Percentiles rank a stretch among this genome's conserved stretches.
phyloP scores from a whole-genome alignment of 139 green algal species.

The Ettlia oleoabundans region DNA sequence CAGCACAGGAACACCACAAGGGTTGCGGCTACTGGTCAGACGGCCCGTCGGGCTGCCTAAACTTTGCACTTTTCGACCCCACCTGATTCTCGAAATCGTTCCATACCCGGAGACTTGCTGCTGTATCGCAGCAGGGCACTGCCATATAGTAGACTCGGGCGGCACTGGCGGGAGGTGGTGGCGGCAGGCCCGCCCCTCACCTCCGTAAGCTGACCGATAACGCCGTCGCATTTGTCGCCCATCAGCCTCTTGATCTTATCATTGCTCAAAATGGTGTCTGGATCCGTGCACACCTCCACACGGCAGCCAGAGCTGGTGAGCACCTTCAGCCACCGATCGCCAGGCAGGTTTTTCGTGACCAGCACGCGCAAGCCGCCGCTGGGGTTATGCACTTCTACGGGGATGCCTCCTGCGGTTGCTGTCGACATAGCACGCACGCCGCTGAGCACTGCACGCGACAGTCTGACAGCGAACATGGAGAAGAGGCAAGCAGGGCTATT shows the following conservation, averaged over 20 bases:
- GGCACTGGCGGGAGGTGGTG: neutral
- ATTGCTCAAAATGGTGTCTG: constrained; percentile 89
- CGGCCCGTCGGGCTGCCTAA: no score
- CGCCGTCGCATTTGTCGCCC: constrained; percentile 89
- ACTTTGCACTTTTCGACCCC: no score
- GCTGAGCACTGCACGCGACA: neutral
- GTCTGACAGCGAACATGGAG: neutral
- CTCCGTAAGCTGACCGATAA: constrained; percentile 98
- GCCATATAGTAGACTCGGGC: neutral
- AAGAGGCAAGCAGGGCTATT: neutral
- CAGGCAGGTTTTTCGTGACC: constrained; percentile 96
- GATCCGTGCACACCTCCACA: constrained; percentile 69
- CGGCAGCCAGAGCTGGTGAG: constrained; percentile 73
- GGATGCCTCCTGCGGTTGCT: constrained; percentile 28
- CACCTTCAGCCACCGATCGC: constrained; percentile 89
- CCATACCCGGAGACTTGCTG: no score
- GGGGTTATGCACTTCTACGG: constrained; percentile 83
- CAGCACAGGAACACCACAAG: neutral
- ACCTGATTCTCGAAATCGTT: no score
- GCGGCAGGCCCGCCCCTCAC: constrained; percentile 43
- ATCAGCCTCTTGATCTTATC: constrained; percentile 90
- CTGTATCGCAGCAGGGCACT: no score
- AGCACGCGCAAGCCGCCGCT: constrained; percentile 85
- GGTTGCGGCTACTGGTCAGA: no score
- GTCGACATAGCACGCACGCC: constrained; percentile 27